phyloP scores from a whole-genome alignment of 2,329 filamentous ascomycete species.

The Colletotrichum tofieldiae region DNA sequence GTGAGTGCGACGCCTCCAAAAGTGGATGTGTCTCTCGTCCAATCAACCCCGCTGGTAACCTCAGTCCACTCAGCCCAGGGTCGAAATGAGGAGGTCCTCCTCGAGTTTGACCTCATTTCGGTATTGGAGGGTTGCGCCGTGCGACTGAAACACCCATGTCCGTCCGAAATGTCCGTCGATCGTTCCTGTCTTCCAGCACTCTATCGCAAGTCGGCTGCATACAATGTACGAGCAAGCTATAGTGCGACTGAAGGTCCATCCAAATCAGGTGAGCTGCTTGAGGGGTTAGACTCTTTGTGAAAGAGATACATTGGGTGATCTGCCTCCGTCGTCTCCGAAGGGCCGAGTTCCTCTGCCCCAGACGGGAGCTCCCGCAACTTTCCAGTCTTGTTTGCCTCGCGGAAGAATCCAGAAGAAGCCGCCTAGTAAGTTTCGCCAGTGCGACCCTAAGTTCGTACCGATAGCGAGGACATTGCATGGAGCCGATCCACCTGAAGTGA shows the following conservation, averaged over 20 bases:
- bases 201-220: background rate
- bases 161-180: constrained; percentile 37
- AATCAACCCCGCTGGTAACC: constrained; percentile 11
- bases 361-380: constrained; percentile 37
- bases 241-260: background rate
- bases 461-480: background rate
- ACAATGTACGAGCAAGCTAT: background rate
- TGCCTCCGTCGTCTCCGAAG: constrained; percentile 40
- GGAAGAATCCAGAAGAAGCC: background rate
- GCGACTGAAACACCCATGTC: constrained; percentile 12
- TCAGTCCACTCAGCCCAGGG: background rate
- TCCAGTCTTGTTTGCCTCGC: constrained; percentile 1
- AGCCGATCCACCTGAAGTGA: too few species aligned
- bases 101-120: background rate
- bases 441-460: background rate
- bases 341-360: constrained; percentile 35
- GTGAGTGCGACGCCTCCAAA: constrained; percentile 8
- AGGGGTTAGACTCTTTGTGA: background rate
- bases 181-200: constrained; percentile 26
- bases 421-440: background rate
- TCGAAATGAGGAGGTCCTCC: constrained; percentile 22
- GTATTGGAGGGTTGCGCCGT: constrained; percentile 18
- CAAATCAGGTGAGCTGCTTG: background rate
- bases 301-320: background rate
- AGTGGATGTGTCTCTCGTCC: constrained; percentile 12